phyloP scores from a whole-genome alignment of 2,329 filamentous ascomycete genomes.

The Geosmithia putterillii region DNA sequence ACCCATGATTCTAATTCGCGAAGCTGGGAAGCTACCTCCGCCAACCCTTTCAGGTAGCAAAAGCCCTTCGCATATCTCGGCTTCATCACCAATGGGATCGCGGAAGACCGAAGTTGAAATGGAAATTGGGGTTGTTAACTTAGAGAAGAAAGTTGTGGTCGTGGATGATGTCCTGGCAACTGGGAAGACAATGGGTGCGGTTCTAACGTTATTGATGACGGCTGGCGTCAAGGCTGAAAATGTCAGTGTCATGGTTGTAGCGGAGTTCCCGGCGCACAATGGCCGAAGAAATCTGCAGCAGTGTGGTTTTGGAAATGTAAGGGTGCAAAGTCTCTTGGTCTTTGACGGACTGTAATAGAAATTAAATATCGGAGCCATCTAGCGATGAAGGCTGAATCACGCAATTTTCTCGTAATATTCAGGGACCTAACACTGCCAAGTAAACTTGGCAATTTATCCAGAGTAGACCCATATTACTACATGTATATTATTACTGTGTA shows the following conservation, averaged over 20 bases:
- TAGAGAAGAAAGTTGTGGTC: constrained; percentile 33
- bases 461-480: too few species aligned
- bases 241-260: constrained; percentile 38
- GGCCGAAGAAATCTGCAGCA: constrained; percentile 32
- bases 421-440: too few species aligned
- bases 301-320: constrained; percentile 34
- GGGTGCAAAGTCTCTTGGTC: constrained; percentile 40
- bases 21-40: constrained; percentile 45
- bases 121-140: constrained; percentile 23
- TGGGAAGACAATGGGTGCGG: constrained; percentile 39
- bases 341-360: constrained; percentile 7
- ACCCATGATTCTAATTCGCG: constrained; percentile 37
- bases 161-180: constrained; percentile 49
- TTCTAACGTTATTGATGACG: constrained; percentile 32
- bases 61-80: constrained; percentile 39
- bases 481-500: too few species aligned
- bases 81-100: constrained; percentile 12
- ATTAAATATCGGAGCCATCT: too few species aligned
- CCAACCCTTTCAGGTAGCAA: constrained; percentile 37
- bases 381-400: too few species aligned
- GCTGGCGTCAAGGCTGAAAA: constrained; percentile 26
- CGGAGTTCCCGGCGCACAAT: constrained; percentile 43
- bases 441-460: too few species aligned
- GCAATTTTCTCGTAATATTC: too few species aligned
- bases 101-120: constrained; percentile 36